Conservation (phyloP, 2,329 filamentous ascomycete species). For the Emergomyces pasteurianus region DNA sequence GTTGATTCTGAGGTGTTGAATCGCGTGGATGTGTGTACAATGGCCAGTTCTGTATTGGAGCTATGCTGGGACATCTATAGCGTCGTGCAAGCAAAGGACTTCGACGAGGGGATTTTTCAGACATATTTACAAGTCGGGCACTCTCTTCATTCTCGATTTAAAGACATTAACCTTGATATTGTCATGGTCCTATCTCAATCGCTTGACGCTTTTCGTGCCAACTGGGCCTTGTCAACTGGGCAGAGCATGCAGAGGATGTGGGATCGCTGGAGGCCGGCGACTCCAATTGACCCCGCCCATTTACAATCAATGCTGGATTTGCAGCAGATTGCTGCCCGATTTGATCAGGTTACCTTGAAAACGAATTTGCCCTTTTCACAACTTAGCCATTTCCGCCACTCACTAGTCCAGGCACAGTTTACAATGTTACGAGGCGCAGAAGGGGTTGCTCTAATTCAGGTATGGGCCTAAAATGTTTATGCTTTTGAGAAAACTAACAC, state of each 20-base stretch:
- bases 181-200: conserved; percentile 17
- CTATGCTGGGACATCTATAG: conserved; percentile 41
- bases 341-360: conserved; percentile 25
- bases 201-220: conserved; percentile 50
- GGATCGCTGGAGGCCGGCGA: conserved; percentile 55
- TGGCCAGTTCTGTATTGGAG: conserved; percentile 23
- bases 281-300: conserved; percentile 28
- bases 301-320: conserved; percentile 25
- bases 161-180: conserved; percentile 19
- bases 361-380: conserved; percentile 26
- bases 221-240: conserved; percentile 62
- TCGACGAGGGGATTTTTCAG: conserved; percentile 44
- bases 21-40: conserved; percentile 12
- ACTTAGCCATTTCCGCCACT: conserved; percentile 25
- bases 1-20: conserved; percentile 18
- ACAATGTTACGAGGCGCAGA: conserved; percentile 27
- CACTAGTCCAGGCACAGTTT: conserved; percentile 27
- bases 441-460: conserved; percentile 23
- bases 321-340: conserved; percentile 25
- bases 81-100: conserved; percentile 28
- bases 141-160: conserved; percentile 23
- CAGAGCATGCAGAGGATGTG: conserved; percentile 71
- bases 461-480: conserved; percentile 8
- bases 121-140: conserved; percentile 38
- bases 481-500: conserved; percentile 8